Evolutionary conservation across 2,329 filamentous ascomycete species (phyloP), one percentile per base, ranked within the genome.

Genomic region (Kalaharituber pfeilii): DNA sequence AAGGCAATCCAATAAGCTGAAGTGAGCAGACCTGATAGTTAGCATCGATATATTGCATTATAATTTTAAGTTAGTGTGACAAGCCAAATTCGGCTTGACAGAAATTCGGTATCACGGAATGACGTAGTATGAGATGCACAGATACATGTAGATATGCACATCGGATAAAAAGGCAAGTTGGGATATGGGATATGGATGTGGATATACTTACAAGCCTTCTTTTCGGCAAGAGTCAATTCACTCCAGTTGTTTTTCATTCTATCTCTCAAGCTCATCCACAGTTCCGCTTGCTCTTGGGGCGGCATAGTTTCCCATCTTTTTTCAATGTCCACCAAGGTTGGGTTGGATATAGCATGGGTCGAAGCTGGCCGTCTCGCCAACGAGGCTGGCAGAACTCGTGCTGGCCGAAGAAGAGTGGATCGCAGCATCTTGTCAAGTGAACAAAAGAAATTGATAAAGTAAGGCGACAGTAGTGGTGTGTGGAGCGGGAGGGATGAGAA

Each of bases 1-100:
- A 98, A 98, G 63, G 91, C 88, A 67, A 98, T 94, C 82, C 85
- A 98, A 80, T 96, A 98, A 62, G 91, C 91, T 98, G 69, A 70
- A 63, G n/a, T 8, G 33, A 18, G 33, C 15, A 39, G 7, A 18
- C 4, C 7, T 39, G 33, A 5, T 39, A n/a, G n/a, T n/a, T n/a
- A n/a, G n/a, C n/a, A n/a, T n/a, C n/a, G n/a, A n/a, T n/a, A n/a
- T n/a, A n/a, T n/a, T n/a, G n/a, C n/a, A n/a, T n/a, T n/a, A n/a
- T n/a, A n/a, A n/a, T n/a, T n/a, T n/a, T n/a, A n/a, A n/a, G 33
- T 39, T 18, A 39, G 33, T 39, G 33, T 39, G 33, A 39, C 20
- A 18, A 4, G 15, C 4, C n/a, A n/a, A n/a, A n/a, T n/a, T n/a
- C n/a, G n/a, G n/a, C n/a, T n/a, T n/a, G n/a, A n/a, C n/a, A n/a